phyloP scores from a whole-genome alignment of 306 rosid species.

The Heteromeles arbutifolia region DNA sequence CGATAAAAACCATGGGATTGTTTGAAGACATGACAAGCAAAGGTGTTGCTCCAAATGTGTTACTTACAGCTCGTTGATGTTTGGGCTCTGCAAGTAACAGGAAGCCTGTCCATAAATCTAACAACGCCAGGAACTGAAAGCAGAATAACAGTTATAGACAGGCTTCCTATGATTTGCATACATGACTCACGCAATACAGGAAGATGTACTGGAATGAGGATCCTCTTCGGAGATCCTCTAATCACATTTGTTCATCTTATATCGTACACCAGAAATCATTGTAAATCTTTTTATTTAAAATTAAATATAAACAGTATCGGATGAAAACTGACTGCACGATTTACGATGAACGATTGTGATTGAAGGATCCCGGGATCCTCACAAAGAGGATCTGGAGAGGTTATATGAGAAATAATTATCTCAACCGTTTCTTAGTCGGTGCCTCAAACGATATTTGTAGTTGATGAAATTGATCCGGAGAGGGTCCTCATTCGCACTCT shows the following conservation, averaged over 20 bases:
- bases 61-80: constrained; percentile 71
- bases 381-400: too few species aligned
- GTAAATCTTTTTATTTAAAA: too few species aligned
- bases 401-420: not conserved
- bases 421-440: not conserved
- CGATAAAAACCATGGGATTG: constrained; percentile 58
- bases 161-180: not conserved
- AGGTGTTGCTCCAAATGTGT: constrained; percentile 70
- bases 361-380: too few species aligned
- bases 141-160: not conserved
- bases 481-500: too few species aligned
- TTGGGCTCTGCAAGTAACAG: constrained; percentile 61
- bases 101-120: too few species aligned
- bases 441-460: not conserved
- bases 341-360: too few species aligned
- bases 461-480: too few species aligned
- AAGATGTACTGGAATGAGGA: not conserved
- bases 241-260: too few species aligned
- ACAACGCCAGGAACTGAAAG: too few species aligned
- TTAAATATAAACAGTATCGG: too few species aligned
- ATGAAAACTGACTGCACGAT: accelerated
- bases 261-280: too few species aligned
- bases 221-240: too few species aligned
- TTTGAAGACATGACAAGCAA: constrained; percentile 63
- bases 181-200: not conserved